phyloP scores from a whole-genome alignment of 371 early-diverging fungal genomes.

The Saksenaea vasiformis region DNA sequence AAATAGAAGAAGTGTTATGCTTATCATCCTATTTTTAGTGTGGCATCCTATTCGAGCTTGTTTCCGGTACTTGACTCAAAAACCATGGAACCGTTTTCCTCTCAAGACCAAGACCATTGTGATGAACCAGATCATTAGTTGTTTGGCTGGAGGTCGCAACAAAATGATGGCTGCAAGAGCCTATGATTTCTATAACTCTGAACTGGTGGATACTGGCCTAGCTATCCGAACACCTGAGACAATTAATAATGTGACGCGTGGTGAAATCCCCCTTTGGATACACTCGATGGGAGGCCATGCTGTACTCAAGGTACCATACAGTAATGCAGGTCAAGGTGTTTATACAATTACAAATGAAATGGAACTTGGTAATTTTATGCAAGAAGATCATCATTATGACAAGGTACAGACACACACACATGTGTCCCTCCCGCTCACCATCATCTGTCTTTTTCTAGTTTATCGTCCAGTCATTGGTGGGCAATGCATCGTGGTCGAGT shows the following conservation, averaged over 20 bases:
- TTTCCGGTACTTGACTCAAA: constrained; percentile 92
- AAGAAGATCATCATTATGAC: constrained; percentile 83
- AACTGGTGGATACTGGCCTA: constrained; percentile 72
- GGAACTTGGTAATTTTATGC: constrained; percentile 81
- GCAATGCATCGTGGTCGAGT: constrained; percentile 91
- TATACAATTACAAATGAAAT: constrained; percentile 86
- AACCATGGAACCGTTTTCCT: constrained; percentile 93
- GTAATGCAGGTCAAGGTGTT: constrained; percentile 94
- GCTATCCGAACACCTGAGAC: constrained; percentile 89
- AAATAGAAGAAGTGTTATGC: neutral
- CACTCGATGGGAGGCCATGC: constrained; percentile 91
- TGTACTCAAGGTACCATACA: constrained; percentile 92
- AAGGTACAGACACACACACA: no score
- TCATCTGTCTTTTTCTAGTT: constrained; percentile 42
- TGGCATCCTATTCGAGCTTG: constrained; percentile 93
- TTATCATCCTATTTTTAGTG: constrained; percentile 28
- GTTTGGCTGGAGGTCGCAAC: constrained; percentile 92
- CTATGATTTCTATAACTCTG: constrained; percentile 89
- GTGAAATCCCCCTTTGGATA: constrained; percentile 87
- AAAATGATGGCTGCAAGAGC: constrained; percentile 96
- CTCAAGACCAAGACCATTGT: constrained; percentile 82
- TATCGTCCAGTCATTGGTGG: constrained; percentile 92
- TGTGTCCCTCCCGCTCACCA: no score
- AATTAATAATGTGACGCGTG: constrained; percentile 83
- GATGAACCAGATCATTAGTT: constrained; percentile 87